Base-by-base conservation (phyloP, 345 rosid genomes). In the Geranium rotundifolium region DNA sequence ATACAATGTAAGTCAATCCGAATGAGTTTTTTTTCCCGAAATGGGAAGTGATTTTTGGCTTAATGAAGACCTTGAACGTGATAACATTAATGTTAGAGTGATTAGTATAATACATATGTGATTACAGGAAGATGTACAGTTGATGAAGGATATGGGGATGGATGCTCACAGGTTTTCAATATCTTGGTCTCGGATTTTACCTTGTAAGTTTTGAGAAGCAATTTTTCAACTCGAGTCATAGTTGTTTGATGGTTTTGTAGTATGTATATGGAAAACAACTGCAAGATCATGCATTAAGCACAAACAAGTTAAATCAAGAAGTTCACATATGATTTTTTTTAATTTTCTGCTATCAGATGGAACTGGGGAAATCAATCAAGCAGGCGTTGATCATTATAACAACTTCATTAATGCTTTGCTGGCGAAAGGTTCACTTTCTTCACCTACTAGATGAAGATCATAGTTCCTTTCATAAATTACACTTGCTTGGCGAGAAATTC, bases 61-160 rank as follows among this genome's bases (percentile, higher is more conserved):
- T 34, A 8, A 23, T 23, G 27, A 23, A 23, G 27, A 23, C 27
- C 27, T 23, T 23, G 1, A 23, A 23, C 27, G 27, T 23, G 27
- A 23, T 23, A 23, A 23, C 27, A 23, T 23, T 23, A 23, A 23
- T 23, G 27, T 23, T 23, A 23, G 27, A 23, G 27, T 23, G 27
- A 23, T 23, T 23, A 23, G 27, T 2, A 23, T 23, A 23, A 23
- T 23, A 23, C 27, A 23, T 23, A 23, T 59, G 57, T 31, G 64
- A 75, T 29, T 20, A 72, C 80, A 89, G 96, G 97, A 88, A 71
- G 99, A 93, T 79, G 74, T 90, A 64, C 82, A 83, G 54, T 87
- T 88, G 4, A 90, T 93, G 96, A 93, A 90, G 79, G 85, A 89
- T 63, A 80, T 93, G 90, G 96, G 99, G 20, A 81, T 90, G 95